Evolutionary conservation across 371 early-diverging fungal species (phyloP), one percentile per base, ranked within the genome.

Genomic region (Mortierella sp.): DNA sequence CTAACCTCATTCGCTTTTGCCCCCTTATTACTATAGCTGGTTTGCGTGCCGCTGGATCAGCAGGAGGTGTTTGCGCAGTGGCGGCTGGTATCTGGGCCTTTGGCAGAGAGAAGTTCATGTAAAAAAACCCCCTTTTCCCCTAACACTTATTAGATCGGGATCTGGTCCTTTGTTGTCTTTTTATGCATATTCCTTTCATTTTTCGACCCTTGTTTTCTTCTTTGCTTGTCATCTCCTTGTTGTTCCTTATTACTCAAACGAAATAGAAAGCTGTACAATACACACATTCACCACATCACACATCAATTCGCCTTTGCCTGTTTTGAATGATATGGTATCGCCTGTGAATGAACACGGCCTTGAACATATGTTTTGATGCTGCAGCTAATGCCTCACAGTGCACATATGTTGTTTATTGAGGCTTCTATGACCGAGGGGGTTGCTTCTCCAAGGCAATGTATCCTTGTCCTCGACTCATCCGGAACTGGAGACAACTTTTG

Each of bases 1-100:
- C 28, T 38, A 68, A 68, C 44, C 24, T 34, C 28, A 16, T 54
- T 28, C 34, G 9, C 6, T 28, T 38, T 48, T 16, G 75, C 80
- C 71, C n/a, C 21, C 42, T 58, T 28, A 16, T n/a, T 9, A 4
- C 6, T 50, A 50, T 72, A 74, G 75, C 83, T 76, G 92, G 93
- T 76, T 85, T 91, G 78, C 90, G 92, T 76, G 90, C 90, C 19
- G 88, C 89, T 57, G 90, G 89, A 70, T 90, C 92, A 28, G 89
- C 93, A 73, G 92, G 92, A 78, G 93, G 90, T 78, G 90, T 92
- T 52, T 93, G 93, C 77, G 93, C 92, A 73, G 90, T 88, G 75
- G 83, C 86, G 65, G 92, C 91, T 75, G 93, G 92, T 78, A 78
- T 83, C 74, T 87, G 87, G 87, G 80, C 84, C 8, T 80, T 84